Evolutionary conservation across 805 yeast species (phyloP), one percentile per base, ranked within the genome.

Genomic region (Saccharomycopsis schoenii): DNA sequence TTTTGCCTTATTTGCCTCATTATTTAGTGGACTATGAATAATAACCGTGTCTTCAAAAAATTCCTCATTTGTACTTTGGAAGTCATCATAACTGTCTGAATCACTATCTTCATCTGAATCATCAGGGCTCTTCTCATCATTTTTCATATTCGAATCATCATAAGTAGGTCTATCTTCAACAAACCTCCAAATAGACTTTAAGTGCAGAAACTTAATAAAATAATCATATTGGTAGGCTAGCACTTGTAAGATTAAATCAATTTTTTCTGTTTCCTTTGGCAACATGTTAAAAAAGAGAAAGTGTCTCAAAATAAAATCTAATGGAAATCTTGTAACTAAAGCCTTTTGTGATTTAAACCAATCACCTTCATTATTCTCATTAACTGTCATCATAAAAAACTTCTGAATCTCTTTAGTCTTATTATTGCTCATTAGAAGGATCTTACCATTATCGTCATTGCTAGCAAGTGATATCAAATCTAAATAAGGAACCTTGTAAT

Each of bases 251-350:
- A 85, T 77, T 56, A 91, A 74, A 66, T 88, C 93, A 58, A 88
- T 87, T 67, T 88, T 92, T 68, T 87, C 93, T 0, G 89, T 75
- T 67, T 88, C 94, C 63, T 76, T 79, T 0, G 94, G 94, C 29
- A 88, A 72, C 59, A 82, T 82, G 61, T 83, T 77, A 56, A 77
- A 72, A 74, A 83, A 76, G 51, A 88, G 70, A 58, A 87, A 77
- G 65, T 79, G 80, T 51, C 92, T 72, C 58, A 88, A 70, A 0
- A 92, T 77, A 62, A 88, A 73, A 66, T 88, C 94, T 17, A 88
- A 66, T 0, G 94, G 88, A 63, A 63, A 42, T 8, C 40, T 19
- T 8, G 52, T 47, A 21, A 47, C 14, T 10, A 47, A 24, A 12
- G 15, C 4, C 21, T 47, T 10, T 24, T 47, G 52, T 2, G 21